A percentile compares a stretch with the other conserved stretches of the same genome.
These are phyloP conservation scores for Chlamydomonas sp. DNA, from an alignment of 139 green algal species.

Conservation along the genomic window DNA sequence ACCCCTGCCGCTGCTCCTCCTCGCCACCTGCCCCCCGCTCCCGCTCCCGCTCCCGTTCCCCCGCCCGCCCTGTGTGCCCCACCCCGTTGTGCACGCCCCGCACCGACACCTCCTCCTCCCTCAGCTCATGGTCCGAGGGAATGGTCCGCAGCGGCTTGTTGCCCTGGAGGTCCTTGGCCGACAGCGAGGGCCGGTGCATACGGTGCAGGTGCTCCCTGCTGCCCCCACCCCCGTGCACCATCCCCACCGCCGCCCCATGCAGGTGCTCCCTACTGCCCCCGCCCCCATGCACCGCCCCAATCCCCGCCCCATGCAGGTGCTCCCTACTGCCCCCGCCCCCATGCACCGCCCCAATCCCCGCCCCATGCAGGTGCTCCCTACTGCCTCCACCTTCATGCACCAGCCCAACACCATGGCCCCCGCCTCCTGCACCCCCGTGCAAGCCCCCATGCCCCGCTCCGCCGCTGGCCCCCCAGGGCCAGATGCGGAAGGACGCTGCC, in stretches of 20 bases:
- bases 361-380: not conserved
- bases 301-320: not conserved
- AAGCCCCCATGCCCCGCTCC: too few species aligned
- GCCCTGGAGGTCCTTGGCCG: conserved; percentile 29
- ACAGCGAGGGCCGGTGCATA: conserved; percentile 3
- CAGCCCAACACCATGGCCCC: not conserved
- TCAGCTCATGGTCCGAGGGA: conserved; percentile 21
- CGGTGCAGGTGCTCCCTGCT: not conserved
- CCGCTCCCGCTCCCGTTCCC: too few species aligned
- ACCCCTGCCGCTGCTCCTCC: too few species aligned
- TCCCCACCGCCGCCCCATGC: not conserved
- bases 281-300: not conserved
- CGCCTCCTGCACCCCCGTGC: too few species aligned
- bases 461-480: not conserved
- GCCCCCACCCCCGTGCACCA: not conserved
- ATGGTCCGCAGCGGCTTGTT: conserved; percentile 41
- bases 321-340: not conserved
- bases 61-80: too few species aligned
- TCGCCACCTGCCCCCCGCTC: too few species aligned
- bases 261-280: not conserved
- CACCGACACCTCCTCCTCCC: not conserved
- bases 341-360: not conserved
- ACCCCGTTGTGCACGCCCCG: too few species aligned
- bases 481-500: not conserved
- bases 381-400: not conserved